Evolutionary conservation across 345 rosid species (phyloP).

Genomic region (Toxicodendron radicans): DNA sequence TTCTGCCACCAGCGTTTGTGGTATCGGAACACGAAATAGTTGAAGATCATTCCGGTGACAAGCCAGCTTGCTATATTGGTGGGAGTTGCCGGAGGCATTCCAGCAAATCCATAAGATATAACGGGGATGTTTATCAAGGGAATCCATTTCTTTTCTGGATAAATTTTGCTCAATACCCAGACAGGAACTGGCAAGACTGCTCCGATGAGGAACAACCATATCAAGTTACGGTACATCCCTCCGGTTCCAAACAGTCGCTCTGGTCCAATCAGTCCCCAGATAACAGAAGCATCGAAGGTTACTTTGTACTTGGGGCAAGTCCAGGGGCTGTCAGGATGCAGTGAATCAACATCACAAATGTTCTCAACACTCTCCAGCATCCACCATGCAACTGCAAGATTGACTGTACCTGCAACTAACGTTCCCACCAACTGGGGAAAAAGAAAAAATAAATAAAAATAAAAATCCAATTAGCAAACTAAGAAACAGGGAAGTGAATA

Average conservation of each 20-base stretch:
- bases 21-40: conserved; percentile 86
- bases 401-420: conserved; percentile 68
- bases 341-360: conserved; percentile 72
- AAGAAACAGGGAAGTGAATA: background rate
- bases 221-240: conserved; percentile 87
- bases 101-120: conserved; percentile 93
- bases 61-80: conserved; percentile 99
- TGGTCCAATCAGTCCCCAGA: conserved; percentile 98
- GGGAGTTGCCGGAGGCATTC: conserved; percentile 99
- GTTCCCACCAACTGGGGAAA: conserved; percentile 74
- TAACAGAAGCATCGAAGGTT: conserved; percentile 94
- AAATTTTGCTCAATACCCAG: conserved; percentile 81
- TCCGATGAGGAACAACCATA: conserved; percentile 94
- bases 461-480: background rate
- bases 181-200: conserved; percentile 91
- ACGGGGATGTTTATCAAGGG: conserved; percentile 93
- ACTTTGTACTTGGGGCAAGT: conserved; percentile 98
- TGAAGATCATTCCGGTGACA: conserved; percentile 84
- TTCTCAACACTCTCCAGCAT: conserved; percentile 86
- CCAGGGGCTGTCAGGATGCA: conserved; percentile 93
- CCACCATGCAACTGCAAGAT: conserved; percentile 99
- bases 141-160: conserved; percentile 94
- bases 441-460: background rate
- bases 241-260: conserved; percentile 82
- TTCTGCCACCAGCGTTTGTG: conserved; percentile 99